A percentile compares a stretch with the other conserved stretches of the same genome.
Evolutionary conservation across 495 filamentous ascomycete species (phyloP).

Genomic region (Talaromyces trachyspermus): DNA sequence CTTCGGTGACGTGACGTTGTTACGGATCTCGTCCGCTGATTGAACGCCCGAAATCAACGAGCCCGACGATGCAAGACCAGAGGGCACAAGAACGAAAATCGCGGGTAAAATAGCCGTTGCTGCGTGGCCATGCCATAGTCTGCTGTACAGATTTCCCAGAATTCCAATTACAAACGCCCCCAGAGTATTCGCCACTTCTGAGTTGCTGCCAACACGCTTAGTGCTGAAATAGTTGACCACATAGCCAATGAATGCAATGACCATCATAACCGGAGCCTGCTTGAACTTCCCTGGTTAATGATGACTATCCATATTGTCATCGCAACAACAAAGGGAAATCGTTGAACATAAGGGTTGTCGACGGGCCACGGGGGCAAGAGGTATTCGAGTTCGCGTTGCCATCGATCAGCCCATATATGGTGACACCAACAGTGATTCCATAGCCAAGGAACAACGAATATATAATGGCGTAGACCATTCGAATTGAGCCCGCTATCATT

Average conservation of each 20-base stretch:
- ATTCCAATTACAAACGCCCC: conserved; percentile 79
- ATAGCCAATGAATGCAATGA: conserved; percentile 73
- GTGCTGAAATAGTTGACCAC: conserved; percentile 71
- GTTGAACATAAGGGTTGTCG: conserved; percentile 27
- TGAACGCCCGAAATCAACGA: conserved; percentile 71
- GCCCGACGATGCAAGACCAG: conserved; percentile 71
- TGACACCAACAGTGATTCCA: conserved; percentile 88
- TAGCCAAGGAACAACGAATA: conserved; percentile 94
- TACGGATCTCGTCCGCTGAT: conserved; percentile 63
- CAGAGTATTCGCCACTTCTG: conserved; percentile 72
- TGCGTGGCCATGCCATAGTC: conserved; percentile 70
- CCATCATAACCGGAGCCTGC: conserved; percentile 71
- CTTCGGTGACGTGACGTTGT: conserved; percentile 32
- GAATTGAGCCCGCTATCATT: conserved; percentile 80
- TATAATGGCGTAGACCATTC: conserved; percentile 88
- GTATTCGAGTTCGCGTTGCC: conserved; percentile 59
- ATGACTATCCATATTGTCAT: conserved; percentile 72
- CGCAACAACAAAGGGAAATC: conserved; percentile 55
- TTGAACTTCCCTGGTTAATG: conserved; percentile 85
- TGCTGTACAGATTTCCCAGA: conserved; percentile 75
- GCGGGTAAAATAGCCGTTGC: conserved; percentile 80
- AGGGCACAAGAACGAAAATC: conserved; percentile 91
- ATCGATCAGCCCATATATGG: conserved; percentile 77
- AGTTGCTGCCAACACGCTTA: conserved; percentile 57
- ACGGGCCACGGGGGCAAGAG: conserved; percentile 40